Base-by-base conservation (phyloP, 106 monocot genomes). In the Posidonia australis region DNA sequence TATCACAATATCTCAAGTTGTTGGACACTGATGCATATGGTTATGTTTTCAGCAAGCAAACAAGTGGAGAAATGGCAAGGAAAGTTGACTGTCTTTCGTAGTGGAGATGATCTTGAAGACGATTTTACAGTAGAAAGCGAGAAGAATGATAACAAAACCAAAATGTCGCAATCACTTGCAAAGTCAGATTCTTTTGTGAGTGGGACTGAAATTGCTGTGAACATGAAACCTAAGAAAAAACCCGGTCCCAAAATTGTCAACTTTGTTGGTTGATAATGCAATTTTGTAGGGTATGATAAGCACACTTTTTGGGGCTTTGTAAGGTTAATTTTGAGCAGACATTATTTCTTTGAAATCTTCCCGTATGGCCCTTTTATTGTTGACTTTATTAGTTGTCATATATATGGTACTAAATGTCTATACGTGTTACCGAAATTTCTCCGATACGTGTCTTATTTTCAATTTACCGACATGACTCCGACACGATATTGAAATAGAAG, bases 81-180 rank as follows among this genome's bases (percentile, higher is more conserved):
- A 41, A 59, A 72, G 29, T 62, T 51, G 13, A 79, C 71, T 1
- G 46, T 75, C 44, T 61, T 78, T 51, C 66, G 69, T 22, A 77
- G 96, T 54, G 96, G 96, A 72, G 96, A 98, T 73, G 96, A 98
- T 70, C 77, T 98, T 36, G 91, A 91, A 46, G 98, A 98, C 58
- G 91, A 98, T 81, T 98, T 91, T 51, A 71, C 63, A 42, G 44
- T 24, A 0, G 71, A 66, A 68, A 68, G 42, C n/a, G 61, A 61
- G 61, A 61, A 42, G 42, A 61, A 61, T 42, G 20, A 9, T 36
- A 21, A 30, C 41, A 27, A 27, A 58, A 23, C 58, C 41, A 68
- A 44, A 54, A 43, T 43, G 24, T 55, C 74, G 9, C 18, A 65
- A 12, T 55, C 72, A 0, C 43, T 42, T 5, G 32, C 67, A 17